Conservation (phyloP, 495 filamentous ascomycete genomes). For the Penicillium maclennaniae region DNA sequence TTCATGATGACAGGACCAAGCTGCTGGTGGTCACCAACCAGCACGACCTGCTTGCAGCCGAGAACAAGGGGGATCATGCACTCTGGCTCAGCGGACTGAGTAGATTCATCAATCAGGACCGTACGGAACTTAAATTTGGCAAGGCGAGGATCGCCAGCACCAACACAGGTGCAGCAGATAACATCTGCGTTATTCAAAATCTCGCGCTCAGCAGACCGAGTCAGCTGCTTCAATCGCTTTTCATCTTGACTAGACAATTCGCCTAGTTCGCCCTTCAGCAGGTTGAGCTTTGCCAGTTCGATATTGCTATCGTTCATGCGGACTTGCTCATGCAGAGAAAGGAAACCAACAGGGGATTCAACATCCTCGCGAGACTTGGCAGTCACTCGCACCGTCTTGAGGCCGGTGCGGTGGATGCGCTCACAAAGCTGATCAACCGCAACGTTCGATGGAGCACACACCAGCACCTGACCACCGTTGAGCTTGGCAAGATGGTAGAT, state of each 20-base stretch:
- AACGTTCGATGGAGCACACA: slow-evolving; percentile 97
- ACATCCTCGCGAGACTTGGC: slow-evolving; percentile 98
- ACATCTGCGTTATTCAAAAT: slow-evolving; percentile 96
- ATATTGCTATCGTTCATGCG: slow-evolving; percentile 95
- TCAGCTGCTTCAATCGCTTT: slow-evolving; percentile 95
- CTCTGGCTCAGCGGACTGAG: slow-evolving; percentile 97
- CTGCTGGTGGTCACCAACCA: slow-evolving; percentile 98
- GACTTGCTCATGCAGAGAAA: slow-evolving; percentile 95
- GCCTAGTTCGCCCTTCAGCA: slow-evolving; percentile 86
- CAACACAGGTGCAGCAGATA: slow-evolving; percentile 98
- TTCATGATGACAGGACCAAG: slow-evolving; percentile 99
- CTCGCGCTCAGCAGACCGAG: slow-evolving; percentile 88
- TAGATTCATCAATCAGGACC: slow-evolving; percentile 96
- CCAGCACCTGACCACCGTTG: slow-evolving; percentile 90
- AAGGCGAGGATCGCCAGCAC: slow-evolving; percentile 91
- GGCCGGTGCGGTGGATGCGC: slow-evolving; percentile 87
- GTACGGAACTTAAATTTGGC: slow-evolving; percentile 97
- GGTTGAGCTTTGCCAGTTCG: slow-evolving; percentile 84
- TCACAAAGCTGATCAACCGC: slow-evolving; percentile 98
- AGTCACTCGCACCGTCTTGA: slow-evolving; percentile 97
- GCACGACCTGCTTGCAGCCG: slow-evolving; percentile 96
- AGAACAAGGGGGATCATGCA: slow-evolving; percentile 98
- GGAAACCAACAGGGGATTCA: slow-evolving; percentile 90
- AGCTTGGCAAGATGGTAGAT: slow-evolving; percentile 97
- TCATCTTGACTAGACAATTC: slow-evolving; percentile 95